Evolutionary conservation across 2,329 filamentous ascomycete species (phyloP), one percentile per base, ranked within the genome.

Genomic region (Simplicillium sp.): DNA sequence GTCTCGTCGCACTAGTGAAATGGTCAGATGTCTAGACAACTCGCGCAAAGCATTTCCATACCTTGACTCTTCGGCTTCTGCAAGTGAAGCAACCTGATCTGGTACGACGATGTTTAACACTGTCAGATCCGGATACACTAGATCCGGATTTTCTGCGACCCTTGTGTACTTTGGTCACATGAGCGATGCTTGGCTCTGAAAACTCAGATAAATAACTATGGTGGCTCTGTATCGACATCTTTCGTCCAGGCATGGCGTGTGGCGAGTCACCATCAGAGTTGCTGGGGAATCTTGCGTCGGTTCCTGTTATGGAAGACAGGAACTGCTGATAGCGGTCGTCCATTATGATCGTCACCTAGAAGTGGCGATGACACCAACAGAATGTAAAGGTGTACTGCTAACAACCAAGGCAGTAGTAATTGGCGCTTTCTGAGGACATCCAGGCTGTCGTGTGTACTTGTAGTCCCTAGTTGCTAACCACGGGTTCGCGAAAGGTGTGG

Each of bases 71-170:
- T 50, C 92, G 77, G 53, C 82, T 82, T 44, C 92, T 77, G 62
- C 92, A 98, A 36, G 89, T 97, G 49, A 72, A 96, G 65, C 92
- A 98, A 20, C 92, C 92, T 48, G 88, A 96, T 52, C 92, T 76
- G 34, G 92, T 97, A 50, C 92, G 80, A 46, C 89, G 83, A 59
- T 97, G 90, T 62, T 97, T 97, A 50, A 94, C 84, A 54, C 84
- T 82, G 46, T 94, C 85, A 37, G 67, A 47, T 3, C 68, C 70
- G 2, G 66, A 57, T 9, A 64, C 54, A 1, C 49, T 54, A 25
- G 50, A 45, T 8, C 47, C 51, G 14, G 72, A 73, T 48, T 75
- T 77, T 42, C 72, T 67, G 38, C 73, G 65, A 46, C 60, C 64
- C 50, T 72, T 67, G 38, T 69, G 65, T 11, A 66, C 48, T 50